Evolutionary conservation across 129 eudicot genomes (phyloP).

Genomic region (Heracleum sosnowskyi): DNA sequence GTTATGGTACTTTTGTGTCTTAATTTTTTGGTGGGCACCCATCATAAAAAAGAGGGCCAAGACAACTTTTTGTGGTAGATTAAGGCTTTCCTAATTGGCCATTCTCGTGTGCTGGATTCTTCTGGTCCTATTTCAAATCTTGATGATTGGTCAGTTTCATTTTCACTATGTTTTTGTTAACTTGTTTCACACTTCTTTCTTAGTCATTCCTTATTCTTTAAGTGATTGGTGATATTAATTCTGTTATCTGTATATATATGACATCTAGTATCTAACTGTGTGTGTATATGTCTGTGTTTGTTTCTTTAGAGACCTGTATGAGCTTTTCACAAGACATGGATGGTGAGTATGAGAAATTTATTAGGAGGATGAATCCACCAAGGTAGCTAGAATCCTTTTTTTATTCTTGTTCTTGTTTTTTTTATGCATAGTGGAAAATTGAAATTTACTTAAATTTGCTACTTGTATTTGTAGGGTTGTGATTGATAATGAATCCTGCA

Average conservation of each 20-base stretch:
- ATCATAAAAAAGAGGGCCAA: conserved; percentile 13
- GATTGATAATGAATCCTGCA: conserved; percentile 73
- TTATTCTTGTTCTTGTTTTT: background rate
- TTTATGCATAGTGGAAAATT: background rate
- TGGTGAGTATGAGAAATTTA: conserved; percentile 89
- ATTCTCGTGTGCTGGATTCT: conserved; percentile 22
- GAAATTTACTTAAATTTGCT: conserved; percentile 12
- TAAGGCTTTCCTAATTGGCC: conserved; percentile 31
- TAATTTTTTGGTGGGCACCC: conserved; percentile 17
- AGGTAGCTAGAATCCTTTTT: conserved; percentile 29
- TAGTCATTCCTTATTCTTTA: conserved; percentile 14
- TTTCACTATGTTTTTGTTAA: conserved; percentile 5
- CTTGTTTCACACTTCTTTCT: conserved; percentile 28
- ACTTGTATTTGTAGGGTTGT: conserved; percentile 46
- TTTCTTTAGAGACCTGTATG: conserved; percentile 42
- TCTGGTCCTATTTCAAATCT: conserved; percentile 23
- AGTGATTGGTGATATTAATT: conserved; percentile 26
- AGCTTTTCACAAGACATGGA: conserved; percentile 82
- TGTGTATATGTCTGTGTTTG: conserved; percentile 18
- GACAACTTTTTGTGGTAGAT: conserved; percentile 26
- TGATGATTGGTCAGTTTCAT: conserved; percentile 20
- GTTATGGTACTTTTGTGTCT: background rate
- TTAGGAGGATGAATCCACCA: conserved; percentile 96
- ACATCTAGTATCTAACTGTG: background rate
- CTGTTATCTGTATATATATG: conserved; percentile 10